A percentile compares a stretch with the other conserved stretches of the same genome.
Conservation (phyloP, 225 moss, liverwort and hornwort genomes). For the Climacium dendroides region DNA sequence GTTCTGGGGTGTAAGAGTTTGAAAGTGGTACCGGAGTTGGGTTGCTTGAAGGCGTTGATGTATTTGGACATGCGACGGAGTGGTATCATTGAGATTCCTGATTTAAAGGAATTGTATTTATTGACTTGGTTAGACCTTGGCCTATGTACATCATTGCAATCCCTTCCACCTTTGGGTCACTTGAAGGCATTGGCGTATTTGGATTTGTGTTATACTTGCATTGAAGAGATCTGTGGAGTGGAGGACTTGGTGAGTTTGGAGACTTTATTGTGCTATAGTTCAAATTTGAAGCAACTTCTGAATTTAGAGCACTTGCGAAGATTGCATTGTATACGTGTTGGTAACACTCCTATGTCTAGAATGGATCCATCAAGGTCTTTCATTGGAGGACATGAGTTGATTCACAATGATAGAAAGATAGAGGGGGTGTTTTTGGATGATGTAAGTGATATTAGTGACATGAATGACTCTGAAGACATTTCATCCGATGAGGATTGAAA, state of each 20-base stretch:
- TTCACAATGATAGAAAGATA: no score
- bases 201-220: accelerated
- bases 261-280: accelerated
- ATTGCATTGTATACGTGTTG: accelerated
- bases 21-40: accelerated
- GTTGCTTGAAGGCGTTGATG: neutral
- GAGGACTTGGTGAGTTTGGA: neutral
- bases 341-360: accelerated
- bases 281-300: neutral
- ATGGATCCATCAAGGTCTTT: no score
- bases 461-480: no score
- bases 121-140: accelerated
- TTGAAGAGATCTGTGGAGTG: neutral
- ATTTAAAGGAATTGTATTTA: neutral
- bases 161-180: neutral
- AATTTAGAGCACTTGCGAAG: neutral
- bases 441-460: no score
- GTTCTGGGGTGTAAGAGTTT: accelerated
- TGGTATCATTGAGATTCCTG: neutral
- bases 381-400: no score
- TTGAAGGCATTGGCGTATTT: neutral
- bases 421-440: no score
- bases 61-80: accelerated
- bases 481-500: no score
- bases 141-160: neutral